phyloP scores from a whole-genome alignment of 2,329 filamentous ascomycete genomes.

The Apiospora malaysiana region DNA sequence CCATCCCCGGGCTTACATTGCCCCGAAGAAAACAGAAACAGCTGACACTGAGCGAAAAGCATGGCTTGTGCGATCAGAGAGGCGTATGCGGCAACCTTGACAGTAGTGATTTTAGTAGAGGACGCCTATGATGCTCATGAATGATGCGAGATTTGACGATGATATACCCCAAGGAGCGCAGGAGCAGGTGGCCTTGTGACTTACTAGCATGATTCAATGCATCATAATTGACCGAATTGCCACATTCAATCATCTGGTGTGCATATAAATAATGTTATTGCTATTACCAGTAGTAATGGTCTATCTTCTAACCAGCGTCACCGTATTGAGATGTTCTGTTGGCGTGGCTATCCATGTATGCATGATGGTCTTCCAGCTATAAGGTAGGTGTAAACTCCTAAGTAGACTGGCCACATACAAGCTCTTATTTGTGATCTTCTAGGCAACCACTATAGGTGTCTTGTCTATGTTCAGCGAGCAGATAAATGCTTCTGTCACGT shows the following conservation, averaged over 20 bases:
- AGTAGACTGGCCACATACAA: not conserved
- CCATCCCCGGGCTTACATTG: not conserved
- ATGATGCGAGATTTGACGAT: not conserved
- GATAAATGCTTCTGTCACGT: too few relatives aligned
- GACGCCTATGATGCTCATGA: conserved; percentile 45
- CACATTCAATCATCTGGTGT: not conserved
- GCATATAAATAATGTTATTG: too few relatives aligned
- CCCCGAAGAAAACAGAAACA: not conserved
- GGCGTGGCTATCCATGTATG: too few relatives aligned
- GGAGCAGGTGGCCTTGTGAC: not conserved
- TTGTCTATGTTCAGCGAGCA: too few relatives aligned
- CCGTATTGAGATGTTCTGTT: too few relatives aligned
- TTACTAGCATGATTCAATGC: not conserved
- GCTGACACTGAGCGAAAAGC: conserved; percentile 42
- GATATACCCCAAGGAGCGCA: conserved; percentile 2
- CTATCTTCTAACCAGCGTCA: not conserved
- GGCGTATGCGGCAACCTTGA: conserved; percentile 75
- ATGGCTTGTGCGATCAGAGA: conserved; percentile 77
- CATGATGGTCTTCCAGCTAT: too few relatives aligned
- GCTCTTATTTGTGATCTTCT: not conserved
- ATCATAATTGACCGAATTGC: not conserved
- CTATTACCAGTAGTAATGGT: not conserved
- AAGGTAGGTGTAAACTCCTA: not conserved
- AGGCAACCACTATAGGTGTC: not conserved
- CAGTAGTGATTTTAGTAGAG: conserved; percentile 73